Conservation (phyloP, 495 filamentous ascomycete species). For the Geopyxis carbonaria region DNA sequence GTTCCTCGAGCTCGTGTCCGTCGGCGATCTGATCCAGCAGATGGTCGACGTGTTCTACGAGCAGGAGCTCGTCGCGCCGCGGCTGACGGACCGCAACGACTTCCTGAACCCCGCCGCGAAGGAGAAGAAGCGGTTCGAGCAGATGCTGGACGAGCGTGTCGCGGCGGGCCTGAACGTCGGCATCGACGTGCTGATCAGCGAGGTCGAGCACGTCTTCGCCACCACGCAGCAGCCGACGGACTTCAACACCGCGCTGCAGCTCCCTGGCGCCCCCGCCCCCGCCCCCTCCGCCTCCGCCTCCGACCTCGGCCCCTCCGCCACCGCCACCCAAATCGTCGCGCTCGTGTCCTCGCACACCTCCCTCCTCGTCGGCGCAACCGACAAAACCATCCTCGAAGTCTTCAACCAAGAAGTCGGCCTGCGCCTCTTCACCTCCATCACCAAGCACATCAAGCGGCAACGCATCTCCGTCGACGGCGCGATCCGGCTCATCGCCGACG, state of each 20-base stretch:
- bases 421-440: constrained; percentile 71
- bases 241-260: constrained; percentile 52
- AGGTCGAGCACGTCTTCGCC: constrained; percentile 88
- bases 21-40: constrained; percentile 93
- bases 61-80: constrained; percentile 68
- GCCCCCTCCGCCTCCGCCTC: constrained; percentile 20
- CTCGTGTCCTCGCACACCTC: constrained; percentile 73
- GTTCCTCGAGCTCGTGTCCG: constrained; percentile 93
- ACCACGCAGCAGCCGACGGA: constrained; percentile 74
- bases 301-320: constrained; percentile 68
- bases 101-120: constrained; percentile 81
- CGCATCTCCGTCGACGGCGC: constrained; percentile 79
- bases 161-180: constrained; percentile 92
- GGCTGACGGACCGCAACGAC: constrained; percentile 79
- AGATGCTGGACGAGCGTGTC: constrained; percentile 95
- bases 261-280: constrained; percentile 9
- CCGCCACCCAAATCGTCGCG: constrained; percentile 63
- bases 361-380: constrained; percentile 82
- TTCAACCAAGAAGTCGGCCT: constrained; percentile 97
- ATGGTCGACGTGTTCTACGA: constrained; percentile 99
- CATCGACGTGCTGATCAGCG: constrained; percentile 95
- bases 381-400: constrained; percentile 93
- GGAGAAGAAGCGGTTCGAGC: constrained; percentile 96
- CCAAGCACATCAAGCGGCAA: constrained; percentile 95
- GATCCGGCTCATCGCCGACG: constrained; percentile 81